Evolutionary conservation across 306 rosid genomes (phyloP).

Genomic region (Vigna unguiculata): DNA sequence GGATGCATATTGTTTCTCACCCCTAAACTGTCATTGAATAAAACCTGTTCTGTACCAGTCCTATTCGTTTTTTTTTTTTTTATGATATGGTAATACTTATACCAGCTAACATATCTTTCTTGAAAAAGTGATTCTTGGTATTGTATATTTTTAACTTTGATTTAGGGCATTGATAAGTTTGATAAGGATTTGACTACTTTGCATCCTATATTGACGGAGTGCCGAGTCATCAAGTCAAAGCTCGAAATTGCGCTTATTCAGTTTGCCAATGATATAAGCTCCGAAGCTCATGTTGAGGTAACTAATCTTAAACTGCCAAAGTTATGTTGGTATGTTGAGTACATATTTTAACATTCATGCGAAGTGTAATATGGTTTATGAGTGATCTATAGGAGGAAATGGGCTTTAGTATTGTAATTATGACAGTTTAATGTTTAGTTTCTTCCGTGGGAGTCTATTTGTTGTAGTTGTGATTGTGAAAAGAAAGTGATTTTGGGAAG

Average conservation of each 20-base stretch:
- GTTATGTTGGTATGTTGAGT: slow-evolving; percentile 14
- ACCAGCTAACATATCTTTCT: not conserved
- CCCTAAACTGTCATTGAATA: not conserved
- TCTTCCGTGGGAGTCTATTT: slow-evolving; percentile 9
- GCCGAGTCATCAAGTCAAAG: slow-evolving; percentile 90
- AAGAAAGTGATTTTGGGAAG: slow-evolving; percentile 5
- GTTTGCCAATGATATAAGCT: slow-evolving; percentile 91
- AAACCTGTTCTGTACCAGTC: not conserved
- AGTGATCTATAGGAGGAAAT: slow-evolving; percentile 4
- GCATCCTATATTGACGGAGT: slow-evolving; percentile 90
- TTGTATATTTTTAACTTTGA: slow-evolving; percentile 17
- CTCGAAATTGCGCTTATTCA: slow-evolving; percentile 84
- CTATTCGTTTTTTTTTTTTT: slow-evolving; percentile 3
- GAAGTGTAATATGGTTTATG: slow-evolving; percentile 20
- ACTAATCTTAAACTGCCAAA: slow-evolving; percentile 21
- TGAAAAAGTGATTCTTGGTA: slow-evolving; percentile 9
- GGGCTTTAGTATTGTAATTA: not conserved
- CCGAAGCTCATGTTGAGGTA: slow-evolving; percentile 95
- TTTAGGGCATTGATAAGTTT: slow-evolving; percentile 74
- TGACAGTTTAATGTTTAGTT: slow-evolving; percentile 1
- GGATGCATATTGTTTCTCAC: slow-evolving; percentile 22
- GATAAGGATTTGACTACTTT: slow-evolving; percentile 69
- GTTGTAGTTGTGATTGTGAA: not conserved
- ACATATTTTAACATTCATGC: slow-evolving; percentile 25
- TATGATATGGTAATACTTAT: slow-evolving; percentile 4